These are phyloP conservation scores for Candida railenensis DNA, from an alignment of 805 yeast species.

Conservation along the genomic window DNA sequence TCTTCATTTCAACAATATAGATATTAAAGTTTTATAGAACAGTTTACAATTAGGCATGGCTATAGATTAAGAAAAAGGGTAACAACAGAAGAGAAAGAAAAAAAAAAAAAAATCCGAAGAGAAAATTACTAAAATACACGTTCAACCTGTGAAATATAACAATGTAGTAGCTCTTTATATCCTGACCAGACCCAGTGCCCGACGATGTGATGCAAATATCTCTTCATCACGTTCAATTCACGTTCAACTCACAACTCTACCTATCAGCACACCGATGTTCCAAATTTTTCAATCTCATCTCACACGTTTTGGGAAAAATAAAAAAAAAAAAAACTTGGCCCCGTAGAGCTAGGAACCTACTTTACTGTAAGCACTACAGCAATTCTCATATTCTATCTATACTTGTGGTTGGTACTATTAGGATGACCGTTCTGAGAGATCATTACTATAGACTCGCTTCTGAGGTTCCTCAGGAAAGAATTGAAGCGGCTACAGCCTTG, in stretches of 20 bases:
- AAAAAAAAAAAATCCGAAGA: not conserved
- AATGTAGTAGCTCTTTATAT: not conserved
- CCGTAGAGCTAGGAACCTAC: too few species aligned
- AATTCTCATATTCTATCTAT: not conserved
- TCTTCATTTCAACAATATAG: conserved; percentile 20
- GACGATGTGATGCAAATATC: too few species aligned
- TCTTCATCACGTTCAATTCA: too few species aligned
- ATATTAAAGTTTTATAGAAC: not conserved
- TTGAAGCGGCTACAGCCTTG: conserved; percentile 66
- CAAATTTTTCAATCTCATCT: too few species aligned
- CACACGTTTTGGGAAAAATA: too few species aligned
- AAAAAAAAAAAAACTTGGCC: too few species aligned
- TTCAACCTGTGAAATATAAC: conserved; percentile 3
- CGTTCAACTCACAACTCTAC: too few species aligned
- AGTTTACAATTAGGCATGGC: not conserved
- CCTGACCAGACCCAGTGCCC: too few species aligned
- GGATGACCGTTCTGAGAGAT: conserved; percentile 63
- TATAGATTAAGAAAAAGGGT: not conserved
- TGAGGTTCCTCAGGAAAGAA: conserved; percentile 69
- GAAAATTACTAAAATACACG: conserved; percentile 1
- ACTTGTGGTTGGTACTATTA: not conserved
- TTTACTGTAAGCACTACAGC: too few species aligned
- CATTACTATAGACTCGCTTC: conserved; percentile 77
- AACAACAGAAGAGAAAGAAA: not conserved
- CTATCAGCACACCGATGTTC: too few species aligned